Evolutionary conservation across 2,329 filamentous ascomycete species (phyloP).

Genomic region (Thyridium curvatum): DNA sequence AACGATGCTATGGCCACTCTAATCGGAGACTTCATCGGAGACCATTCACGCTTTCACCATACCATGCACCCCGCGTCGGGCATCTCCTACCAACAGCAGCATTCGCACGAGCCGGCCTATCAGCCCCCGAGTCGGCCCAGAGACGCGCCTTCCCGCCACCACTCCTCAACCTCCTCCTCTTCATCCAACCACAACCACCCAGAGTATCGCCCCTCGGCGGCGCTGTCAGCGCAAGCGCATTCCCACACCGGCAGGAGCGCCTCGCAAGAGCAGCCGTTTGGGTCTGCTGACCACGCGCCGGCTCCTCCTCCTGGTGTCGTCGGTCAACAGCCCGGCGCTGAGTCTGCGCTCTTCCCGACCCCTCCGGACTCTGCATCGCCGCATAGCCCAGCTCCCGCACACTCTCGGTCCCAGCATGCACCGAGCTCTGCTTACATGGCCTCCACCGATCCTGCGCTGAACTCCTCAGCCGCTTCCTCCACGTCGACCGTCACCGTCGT

Average conservation of each 20-base stretch:
- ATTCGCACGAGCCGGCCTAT: slow-evolving; percentile 35
- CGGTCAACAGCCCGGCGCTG: too few species aligned
- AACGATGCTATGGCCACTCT: slow-evolving; percentile 55
- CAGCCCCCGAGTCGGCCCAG: slow-evolving; percentile 27
- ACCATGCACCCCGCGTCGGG: slow-evolving; percentile 56
- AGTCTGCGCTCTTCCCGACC: slow-evolving; percentile 36
- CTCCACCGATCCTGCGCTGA: slow-evolving; percentile 2
- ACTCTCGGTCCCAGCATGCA: slow-evolving; percentile 20
- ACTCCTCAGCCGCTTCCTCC: too few species aligned
- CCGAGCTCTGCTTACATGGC: slow-evolving; percentile 12
- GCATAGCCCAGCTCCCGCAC: slow-evolving; percentile 16
- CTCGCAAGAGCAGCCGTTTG: too few species aligned
- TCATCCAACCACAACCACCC: slow-evolving; percentile 6
- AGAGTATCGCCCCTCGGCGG: too few species aligned
- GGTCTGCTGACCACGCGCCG: too few species aligned
- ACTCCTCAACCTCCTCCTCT: slow-evolving; percentile 16
- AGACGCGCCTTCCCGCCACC: slow-evolving; percentile 17
- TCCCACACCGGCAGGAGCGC: not conserved
- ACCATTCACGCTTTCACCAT: slow-evolving; percentile 59
- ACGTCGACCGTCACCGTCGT: too few species aligned
- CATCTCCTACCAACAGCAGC: slow-evolving; percentile 35
- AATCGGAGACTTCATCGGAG: slow-evolving; percentile 67
- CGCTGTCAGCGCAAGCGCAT: slow-evolving; percentile 9
- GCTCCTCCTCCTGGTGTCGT: too few species aligned
- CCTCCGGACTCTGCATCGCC: slow-evolving; percentile 49